A percentile compares a stretch with the other conserved stretches of the same genome.
These are phyloP conservation scores for Quercus mongolica DNA, from an alignment of 306 rosid species.

Conservation along the genomic window DNA sequence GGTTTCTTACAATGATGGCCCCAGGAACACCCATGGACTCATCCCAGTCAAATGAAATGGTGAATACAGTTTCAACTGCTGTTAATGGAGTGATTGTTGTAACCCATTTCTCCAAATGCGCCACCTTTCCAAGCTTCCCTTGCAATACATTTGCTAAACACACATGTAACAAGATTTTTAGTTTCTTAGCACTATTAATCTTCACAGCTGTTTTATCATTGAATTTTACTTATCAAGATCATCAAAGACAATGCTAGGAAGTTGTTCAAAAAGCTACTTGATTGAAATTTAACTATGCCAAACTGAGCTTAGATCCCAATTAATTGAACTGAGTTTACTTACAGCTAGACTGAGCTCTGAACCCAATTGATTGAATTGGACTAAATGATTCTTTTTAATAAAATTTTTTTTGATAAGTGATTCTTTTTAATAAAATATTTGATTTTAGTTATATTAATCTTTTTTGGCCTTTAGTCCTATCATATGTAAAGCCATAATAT, in stretches of 20 bases:
- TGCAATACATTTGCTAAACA: constrained; percentile 36
- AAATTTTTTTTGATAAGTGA: no score
- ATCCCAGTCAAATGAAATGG: constrained; percentile 64
- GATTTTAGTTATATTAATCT: no score
- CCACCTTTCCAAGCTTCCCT: constrained; percentile 57
- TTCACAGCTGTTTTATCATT: not conserved
- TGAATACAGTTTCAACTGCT: constrained; percentile 44
- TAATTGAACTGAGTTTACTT: not conserved
- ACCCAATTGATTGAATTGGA: not conserved
- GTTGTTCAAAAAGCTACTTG: not conserved
- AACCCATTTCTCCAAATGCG: constrained; percentile 69
- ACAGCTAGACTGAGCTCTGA: not conserved
- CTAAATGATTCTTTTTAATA: not conserved
- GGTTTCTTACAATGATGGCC: constrained; percentile 54
- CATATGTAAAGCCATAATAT: no score
- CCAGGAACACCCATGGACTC: constrained; percentile 74
- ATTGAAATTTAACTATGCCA: not conserved
- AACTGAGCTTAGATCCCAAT: not conserved
- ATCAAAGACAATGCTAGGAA: not conserved
- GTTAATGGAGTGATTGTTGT: constrained; percentile 38
- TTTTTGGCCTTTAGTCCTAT: no score
- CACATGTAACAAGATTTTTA: not conserved
- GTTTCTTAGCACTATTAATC: not conserved
- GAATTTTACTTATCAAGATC: not conserved
- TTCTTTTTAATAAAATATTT: not conserved